Base-by-base conservation (phyloP, 1,284 basidiomycete genomes). In the Cerioporus squamosus region DNA sequence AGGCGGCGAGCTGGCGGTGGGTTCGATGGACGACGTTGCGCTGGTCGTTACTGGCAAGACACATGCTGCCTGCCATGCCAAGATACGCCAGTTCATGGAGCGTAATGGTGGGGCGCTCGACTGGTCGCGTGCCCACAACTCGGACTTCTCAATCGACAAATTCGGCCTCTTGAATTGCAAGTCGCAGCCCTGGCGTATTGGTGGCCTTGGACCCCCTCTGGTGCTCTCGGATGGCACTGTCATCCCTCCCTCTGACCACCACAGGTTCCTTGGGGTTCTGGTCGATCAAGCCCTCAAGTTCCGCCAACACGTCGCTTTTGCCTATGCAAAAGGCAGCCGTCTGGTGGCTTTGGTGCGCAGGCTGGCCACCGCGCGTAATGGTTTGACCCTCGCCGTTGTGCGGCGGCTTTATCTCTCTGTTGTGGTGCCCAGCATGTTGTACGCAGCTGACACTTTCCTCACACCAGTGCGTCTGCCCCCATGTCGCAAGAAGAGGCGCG, bases 281-380 rank as follows among this genome's bases (percentile, higher is more conserved):
- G 15, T 81, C 0, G 77, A 81, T 63, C 61, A 68, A 3, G 43
- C 69, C 5, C 72, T 81, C 5, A 45, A 59, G 0, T 81, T 71
- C 62, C 64, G 66, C 10, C 62, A 72, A 31, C 79, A 79, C 17
- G 51, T 51, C 0, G 62, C 62, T 1, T 33, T 63, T 0, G 75
- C 72, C 0, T n/a, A 74, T 0, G 68, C 57, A 0, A 78, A 75
- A 53, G 77, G 72, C 1, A 64, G 58, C 0, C 53, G 47, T 18
- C 68, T 66, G 63, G 55, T 70, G 0, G 15, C 59, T 0, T 59
- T 59, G 1, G 65, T 73, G 46, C 36, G 61, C 1, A 42, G 74
- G 1, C 55, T 78, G 4, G 65, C 71, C 0, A 51, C 14, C 2
- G 26, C 46, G 0, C 49, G 50, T 2, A 26, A 50, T 10, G 61